Base-by-base conservation (phyloP, 176 grass and related monocot species). In the Rhipidocladum racemiflorum region DNA sequence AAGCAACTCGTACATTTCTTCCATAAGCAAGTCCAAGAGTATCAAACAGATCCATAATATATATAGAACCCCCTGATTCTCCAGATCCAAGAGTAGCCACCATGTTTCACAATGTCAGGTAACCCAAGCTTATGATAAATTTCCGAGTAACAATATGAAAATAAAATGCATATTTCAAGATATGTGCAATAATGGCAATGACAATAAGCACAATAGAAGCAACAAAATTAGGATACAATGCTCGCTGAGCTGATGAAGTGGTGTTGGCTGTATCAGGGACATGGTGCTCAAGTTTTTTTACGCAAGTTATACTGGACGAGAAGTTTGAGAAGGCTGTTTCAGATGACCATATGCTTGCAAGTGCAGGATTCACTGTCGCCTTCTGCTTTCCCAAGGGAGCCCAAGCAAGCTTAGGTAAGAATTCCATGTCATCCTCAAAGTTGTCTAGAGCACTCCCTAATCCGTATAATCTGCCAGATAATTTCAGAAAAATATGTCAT, bases 31-130 rank as follows among this genome's bases (percentile, higher is more conserved):
- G 75, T 18, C 36, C 14, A 60, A 79, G 44, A 85, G 84, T 65
- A 55, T 73, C 67, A 65, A 81, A 74, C n/a, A 91, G 25, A 78
- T 94, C 85, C 72, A 94, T 86, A 80, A 85, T 61, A 87, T 70
- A 85, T 65, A 91, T 42, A 75, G 89, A 82, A 69, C 86, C 92
- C 14, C 92, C 45, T 3, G 60, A 74, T 81, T 27, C 61, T 87
- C 89, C 89, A 21, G 86, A 87, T 50, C 92, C 92, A 82, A 94
- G 81, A 65, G 89, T 87, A 36, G 86, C 75, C 84, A 94, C 72
- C 86, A 91, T 94, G 89, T 94, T 91, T 75, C 24, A 61, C 5
- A 57, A 61, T 70, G 86, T 94, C 81, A 94, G 91, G 92, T 29
- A 73, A 89, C 17, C n/a, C 80, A 94, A 84, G 56, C 20, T 54